phyloP scores from a whole-genome alignment of 257 asterid genomes.

The Solanum chaucha region DNA sequence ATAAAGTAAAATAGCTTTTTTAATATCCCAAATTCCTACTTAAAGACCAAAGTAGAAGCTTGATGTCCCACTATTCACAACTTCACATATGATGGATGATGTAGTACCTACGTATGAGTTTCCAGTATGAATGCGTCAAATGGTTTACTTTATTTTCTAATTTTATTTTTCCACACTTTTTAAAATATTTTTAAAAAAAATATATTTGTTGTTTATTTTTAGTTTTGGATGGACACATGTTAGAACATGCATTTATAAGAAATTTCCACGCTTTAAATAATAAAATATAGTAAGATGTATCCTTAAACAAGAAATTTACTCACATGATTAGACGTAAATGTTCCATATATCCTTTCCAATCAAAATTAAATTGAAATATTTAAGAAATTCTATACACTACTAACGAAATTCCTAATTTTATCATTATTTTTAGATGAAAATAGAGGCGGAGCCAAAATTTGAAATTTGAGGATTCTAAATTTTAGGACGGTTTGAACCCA shows the following conservation, averaged over 20 bases:
- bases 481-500: too few relatives aligned
- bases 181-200: neutral
- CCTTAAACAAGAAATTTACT: neutral
- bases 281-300: neutral
- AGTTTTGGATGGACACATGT: neutral
- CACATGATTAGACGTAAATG: neutral
- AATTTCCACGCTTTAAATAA: neutral
- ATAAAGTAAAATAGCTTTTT: neutral
- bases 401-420: too few relatives aligned
- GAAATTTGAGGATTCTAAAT: fast-evolving
- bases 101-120: neutral
- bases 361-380: neutral
- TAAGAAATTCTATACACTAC: neutral
- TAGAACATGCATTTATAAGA: neutral
- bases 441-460: neutral
- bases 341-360: neutral
- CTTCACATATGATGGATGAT: neutral
- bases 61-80: neutral
- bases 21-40: neutral
- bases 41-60: neutral
- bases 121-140: neutral
- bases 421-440: too few relatives aligned
- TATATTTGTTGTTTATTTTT: neutral
- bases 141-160: neutral
- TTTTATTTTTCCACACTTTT: neutral